Conservation (phyloP, 2,329 filamentous ascomycete genomes). For the Pseudogymnoascus sp. region DNA sequence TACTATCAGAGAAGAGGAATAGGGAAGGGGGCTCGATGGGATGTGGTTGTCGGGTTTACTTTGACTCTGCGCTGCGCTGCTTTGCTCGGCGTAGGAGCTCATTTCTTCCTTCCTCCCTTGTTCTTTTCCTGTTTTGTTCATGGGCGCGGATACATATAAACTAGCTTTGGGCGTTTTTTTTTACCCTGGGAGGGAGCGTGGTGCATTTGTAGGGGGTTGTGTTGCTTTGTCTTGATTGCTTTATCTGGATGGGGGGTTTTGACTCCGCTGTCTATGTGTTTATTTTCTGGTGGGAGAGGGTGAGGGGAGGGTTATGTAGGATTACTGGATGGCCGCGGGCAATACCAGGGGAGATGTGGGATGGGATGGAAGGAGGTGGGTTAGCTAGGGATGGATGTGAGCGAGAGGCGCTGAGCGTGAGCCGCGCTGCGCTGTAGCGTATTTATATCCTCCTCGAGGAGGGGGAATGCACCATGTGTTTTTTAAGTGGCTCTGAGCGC, state of each 20-base stretch:
- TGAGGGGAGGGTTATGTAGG: not conserved
- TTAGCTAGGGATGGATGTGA: not conserved
- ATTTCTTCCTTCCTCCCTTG: not conserved
- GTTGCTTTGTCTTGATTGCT: not conserved
- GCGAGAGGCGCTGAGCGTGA: too few relatives aligned
- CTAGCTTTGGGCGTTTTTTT: not conserved
- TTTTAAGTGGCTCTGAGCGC: not conserved
- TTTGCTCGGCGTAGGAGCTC: not conserved
- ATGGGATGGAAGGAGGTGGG: not conserved
- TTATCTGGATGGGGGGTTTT: not conserved
- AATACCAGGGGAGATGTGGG: not conserved
- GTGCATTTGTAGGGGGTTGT: not conserved
- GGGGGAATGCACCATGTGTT: not conserved
- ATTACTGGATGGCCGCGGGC: not conserved
- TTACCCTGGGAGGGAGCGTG: not conserved
- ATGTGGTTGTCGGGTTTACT: not conserved
- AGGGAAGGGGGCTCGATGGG: not conserved
- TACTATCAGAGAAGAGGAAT: conserved; percentile 6
- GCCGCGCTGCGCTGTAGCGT: not conserved
- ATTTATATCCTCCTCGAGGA: not conserved
- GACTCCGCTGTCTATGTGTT: not conserved
- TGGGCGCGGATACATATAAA: not conserved
- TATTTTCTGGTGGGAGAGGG: not conserved
- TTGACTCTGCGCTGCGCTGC: not conserved
- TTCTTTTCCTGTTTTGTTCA: not conserved